phyloP scores from a whole-genome alignment of 768 basidiomycete species.

The Suillus tomentosus region DNA sequence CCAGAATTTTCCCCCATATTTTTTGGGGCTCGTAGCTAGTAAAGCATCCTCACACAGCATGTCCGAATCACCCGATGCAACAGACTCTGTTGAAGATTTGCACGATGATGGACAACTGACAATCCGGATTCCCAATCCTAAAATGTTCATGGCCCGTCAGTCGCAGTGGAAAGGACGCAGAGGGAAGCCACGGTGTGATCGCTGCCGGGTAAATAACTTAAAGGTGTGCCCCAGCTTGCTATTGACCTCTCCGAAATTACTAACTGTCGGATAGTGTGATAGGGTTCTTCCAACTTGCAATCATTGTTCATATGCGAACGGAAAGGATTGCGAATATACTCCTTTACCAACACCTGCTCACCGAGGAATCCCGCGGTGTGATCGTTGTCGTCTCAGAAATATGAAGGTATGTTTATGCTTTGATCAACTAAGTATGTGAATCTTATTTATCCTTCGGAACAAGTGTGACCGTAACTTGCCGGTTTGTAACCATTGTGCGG shows the following conservation, averaged over 20 bases:
- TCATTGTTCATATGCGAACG: slow-evolving; percentile 65
- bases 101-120: slow-evolving; percentile 57
- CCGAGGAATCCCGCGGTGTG: slow-evolving; percentile 72
- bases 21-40: slow-evolving; percentile 1
- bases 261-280: slow-evolving; percentile 53
- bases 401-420: slow-evolving; percentile 51
- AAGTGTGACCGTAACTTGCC: slow-evolving; percentile 76
- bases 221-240: slow-evolving; percentile 48
- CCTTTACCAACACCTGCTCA: slow-evolving; percentile 76
- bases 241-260: slow-evolving; percentile 14
- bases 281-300: slow-evolving; percentile 71
- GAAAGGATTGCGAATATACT: slow-evolving; percentile 71
- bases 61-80: slow-evolving; percentile 41
- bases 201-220: slow-evolving; percentile 70
- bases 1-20: background rate
- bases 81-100: slow-evolving; percentile 40
- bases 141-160: slow-evolving; percentile 66
- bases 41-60: slow-evolving; percentile 20
- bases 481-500: slow-evolving; percentile 64
- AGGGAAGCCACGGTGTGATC: slow-evolving; percentile 75
- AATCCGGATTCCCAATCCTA: slow-evolving; percentile 68
- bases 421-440: background rate
- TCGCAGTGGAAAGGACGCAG: slow-evolving; percentile 76
- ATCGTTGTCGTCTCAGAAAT: slow-evolving; percentile 67
- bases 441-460: slow-evolving; percentile 13